A percentile compares a stretch with the other conserved stretches of the same genome.
These are phyloP conservation scores for Solanum okadae DNA, from an alignment of 257 asterid species.

Conservation along the genomic window DNA sequence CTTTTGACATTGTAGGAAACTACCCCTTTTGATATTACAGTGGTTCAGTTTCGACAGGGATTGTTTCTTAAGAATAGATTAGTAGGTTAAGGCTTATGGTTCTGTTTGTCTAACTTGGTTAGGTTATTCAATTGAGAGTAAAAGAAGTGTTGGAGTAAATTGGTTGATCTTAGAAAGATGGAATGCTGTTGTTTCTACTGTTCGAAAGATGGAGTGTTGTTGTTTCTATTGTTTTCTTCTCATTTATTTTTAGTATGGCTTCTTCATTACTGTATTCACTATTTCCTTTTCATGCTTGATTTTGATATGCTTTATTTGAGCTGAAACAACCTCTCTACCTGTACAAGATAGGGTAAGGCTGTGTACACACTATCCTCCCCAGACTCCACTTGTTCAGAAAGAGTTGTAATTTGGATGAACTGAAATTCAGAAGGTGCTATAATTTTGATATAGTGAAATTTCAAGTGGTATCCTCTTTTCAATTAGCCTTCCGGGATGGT, in stretches of 20 bases:
- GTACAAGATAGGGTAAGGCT: too few relatives aligned
- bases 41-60: neutral
- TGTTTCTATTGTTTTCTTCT: neutral
- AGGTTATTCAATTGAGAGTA: too few relatives aligned
- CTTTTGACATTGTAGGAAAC: neutral
- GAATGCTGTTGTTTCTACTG: neutral
- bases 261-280: neutral
- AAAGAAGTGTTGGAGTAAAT: neutral
- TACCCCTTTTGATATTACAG: neutral
- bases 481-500: neutral
- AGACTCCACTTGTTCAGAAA: neutral
- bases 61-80: neutral
- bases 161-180: neutral
- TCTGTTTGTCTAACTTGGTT: neutral
- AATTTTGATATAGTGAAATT: neutral
- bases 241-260: neutral
- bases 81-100: neutral
- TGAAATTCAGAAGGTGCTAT: neutral
- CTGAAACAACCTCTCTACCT: neutral
- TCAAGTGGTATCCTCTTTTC: neutral
- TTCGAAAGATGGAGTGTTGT: neutral
- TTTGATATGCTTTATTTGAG: neutral
- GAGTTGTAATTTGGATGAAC: neutral
- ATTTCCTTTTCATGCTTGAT: neutral
- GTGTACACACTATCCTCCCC: too few relatives aligned